Evolutionary conservation across 202 grass and related monocot species (phyloP).

Genomic region (Cymbopogon flexuosus): DNA sequence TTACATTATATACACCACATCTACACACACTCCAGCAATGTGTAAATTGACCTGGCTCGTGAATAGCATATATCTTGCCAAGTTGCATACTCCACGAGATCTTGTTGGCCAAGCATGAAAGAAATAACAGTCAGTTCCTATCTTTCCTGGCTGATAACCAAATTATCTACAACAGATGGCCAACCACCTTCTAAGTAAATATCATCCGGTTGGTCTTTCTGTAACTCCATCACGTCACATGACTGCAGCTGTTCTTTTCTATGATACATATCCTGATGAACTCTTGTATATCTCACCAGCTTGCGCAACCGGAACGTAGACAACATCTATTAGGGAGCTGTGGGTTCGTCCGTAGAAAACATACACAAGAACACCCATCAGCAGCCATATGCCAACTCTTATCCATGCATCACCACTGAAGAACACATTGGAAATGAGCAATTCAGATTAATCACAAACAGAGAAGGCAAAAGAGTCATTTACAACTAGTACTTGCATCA

Average conservation of each 20-base stretch:
- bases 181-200: background rate
- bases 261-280: slow-evolving; percentile 38
- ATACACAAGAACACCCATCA: slow-evolving; percentile 79
- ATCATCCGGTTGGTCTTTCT: background rate
- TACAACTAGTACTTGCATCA: background rate
- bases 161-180: background rate
- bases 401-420: slow-evolving; percentile 64
- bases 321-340: slow-evolving; percentile 58
- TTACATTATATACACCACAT: too few relatives aligned
- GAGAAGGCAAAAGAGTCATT: background rate
- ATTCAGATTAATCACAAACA: slow-evolving; percentile 4
- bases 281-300: slow-evolving; percentile 61
- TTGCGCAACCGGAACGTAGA: slow-evolving; percentile 51
- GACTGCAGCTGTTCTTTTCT: background rate
- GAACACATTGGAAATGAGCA: slow-evolving; percentile 21
- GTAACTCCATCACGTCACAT: background rate
- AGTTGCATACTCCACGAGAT: background rate
- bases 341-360: slow-evolving; percentile 80
- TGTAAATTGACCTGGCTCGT: too few relatives aligned
- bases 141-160: background rate
- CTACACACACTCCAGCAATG: too few relatives aligned
- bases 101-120: background rate
- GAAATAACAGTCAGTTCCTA: background rate
- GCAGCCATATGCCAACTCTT: slow-evolving; percentile 75
- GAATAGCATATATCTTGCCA: background rate